Conservation (phyloP, 768 basidiomycete species). For the Cantharellus anzutake region DNA sequence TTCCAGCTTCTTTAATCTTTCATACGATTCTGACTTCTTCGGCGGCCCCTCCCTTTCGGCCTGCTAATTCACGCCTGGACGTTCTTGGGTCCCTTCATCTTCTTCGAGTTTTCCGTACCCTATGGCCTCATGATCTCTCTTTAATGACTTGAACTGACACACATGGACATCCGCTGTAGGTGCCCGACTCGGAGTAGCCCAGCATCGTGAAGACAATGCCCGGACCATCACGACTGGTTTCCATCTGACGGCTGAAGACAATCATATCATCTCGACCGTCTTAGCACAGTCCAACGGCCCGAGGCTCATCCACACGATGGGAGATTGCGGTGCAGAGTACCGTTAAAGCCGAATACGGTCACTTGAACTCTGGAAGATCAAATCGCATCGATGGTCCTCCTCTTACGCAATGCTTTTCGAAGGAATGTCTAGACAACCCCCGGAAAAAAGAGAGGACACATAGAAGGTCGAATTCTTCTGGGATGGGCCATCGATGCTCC, state of each 20-base stretch:
- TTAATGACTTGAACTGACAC: too few relatives aligned
- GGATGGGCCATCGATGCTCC: too few relatives aligned
- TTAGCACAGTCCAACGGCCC: constrained; percentile 41
- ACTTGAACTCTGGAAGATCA: constrained; percentile 2
- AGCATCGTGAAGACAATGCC: constrained; percentile 51
- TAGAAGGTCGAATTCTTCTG: too few relatives aligned
- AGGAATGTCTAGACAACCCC: too few relatives aligned
- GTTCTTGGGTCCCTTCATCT: neutral
- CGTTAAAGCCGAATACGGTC: constrained; percentile 20
- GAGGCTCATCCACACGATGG: constrained; percentile 44
- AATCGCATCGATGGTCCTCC: neutral
- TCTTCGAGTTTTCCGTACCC: too few relatives aligned
- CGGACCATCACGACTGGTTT: constrained; percentile 33
- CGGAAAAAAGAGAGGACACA: too few relatives aligned
- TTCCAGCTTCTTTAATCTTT: neutral
- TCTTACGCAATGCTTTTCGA: neutral
- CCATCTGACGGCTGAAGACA: constrained; percentile 35
- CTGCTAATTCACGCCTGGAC: too few relatives aligned
- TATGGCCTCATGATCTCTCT: too few relatives aligned
- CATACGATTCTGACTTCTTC: neutral
- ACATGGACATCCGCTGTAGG: constrained; percentile 22
- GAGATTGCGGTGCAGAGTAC: constrained; percentile 77
- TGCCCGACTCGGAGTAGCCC: constrained; percentile 52
- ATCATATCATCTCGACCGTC: constrained; percentile 40
- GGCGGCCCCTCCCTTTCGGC: too few relatives aligned